Evolutionary conservation across 148 eudicot species (phyloP), one percentile per base, ranked within the genome.

Genomic region (Camellia lanceoleosa): DNA sequence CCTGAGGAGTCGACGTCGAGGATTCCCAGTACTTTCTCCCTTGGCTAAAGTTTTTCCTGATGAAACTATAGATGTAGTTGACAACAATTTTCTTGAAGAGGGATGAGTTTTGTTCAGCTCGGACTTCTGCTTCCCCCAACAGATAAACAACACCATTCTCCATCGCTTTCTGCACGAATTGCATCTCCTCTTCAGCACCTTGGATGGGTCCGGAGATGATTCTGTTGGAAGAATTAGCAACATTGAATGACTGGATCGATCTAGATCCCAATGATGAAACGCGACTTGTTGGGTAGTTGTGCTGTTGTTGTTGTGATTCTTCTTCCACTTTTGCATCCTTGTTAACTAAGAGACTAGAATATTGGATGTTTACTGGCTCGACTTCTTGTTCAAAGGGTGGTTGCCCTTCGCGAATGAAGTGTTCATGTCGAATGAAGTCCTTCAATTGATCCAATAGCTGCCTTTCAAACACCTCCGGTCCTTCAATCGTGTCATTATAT

Each of bases 11-110:
- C 85, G 79, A 23, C 78, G 76, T 49, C 79, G 78, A 18, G 89
- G 20, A 83, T 81, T 3, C 83, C 87, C 86, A 89, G 46, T 18
- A 72, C 73, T 47, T 85, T 83, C 58, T 85, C 88, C 85, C 88
- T 71, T 86, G 73, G 51, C 91, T 84, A 76, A 78, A 86, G 71
- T 87, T 91, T 65, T 82, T 90, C 83, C 90, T 83, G 19, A 90
- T 63, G 80, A 90, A 90, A 56, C 61, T 77, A 44, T 90, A 90
- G 18, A 64, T 75, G 56, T 90, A 81, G 74, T 90, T 86, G 38
- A 90, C 87, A 13, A 82, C 80, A 3, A 89, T 23, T 80, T 86
- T 89, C 84, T 87, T 89, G 13, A 84, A 51, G 42, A 81, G 67
- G 13, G 86, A 81, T 7, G 93, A 89, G 30, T 86, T 83, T 7